Percentiles rank a stretch among this genome's conserved stretches.
Evolutionary conservation across 2,329 filamentous ascomycete genomes (phyloP).

Genomic region (Diaporthe vaccinii): DNA sequence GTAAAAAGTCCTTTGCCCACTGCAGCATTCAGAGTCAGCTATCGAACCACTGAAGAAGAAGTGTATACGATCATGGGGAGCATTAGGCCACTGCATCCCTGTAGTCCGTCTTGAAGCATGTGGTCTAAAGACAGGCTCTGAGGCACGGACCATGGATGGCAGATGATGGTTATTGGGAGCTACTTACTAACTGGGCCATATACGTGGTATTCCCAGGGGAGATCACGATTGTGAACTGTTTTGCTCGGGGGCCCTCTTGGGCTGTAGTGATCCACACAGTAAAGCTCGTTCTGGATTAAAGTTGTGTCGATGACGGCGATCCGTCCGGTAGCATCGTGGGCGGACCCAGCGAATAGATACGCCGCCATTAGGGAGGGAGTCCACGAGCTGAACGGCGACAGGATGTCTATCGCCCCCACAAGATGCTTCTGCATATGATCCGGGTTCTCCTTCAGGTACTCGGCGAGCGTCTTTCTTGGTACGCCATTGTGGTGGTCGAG

Average conservation of each 20-base stretch:
- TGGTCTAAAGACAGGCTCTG: neutral
- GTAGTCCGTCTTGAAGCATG: neutral
- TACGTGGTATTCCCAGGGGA: slow-evolving; percentile 10
- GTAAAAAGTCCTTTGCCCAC: slow-evolving; percentile 6
- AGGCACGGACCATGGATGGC: neutral
- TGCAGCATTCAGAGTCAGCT: neutral
- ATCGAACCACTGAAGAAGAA: too few relatives aligned
- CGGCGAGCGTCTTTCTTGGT: neutral
- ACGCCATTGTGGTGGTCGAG: neutral
- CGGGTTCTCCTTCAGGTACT: neutral
- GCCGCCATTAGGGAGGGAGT: slow-evolving; percentile 13
- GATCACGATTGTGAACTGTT: neutral
- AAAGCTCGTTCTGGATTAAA: slow-evolving; percentile 10
- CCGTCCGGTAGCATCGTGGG: neutral
- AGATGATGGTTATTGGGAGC: neutral
- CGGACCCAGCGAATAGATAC: neutral
- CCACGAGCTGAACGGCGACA: slow-evolving; percentile 18
- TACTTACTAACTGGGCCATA: slow-evolving; percentile 11
- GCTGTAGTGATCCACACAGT: slow-evolving; percentile 16
- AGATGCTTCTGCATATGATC: slow-evolving; percentile 22
- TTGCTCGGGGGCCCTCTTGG: neutral
- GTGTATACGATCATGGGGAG: neutral
- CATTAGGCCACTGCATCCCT: neutral
- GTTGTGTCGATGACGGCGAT: slow-evolving; percentile 14
- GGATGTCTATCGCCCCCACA: neutral